A percentile compares a stretch with the other conserved stretches of the same genome.
These are phyloP conservation scores for Yamadazyma blattariae DNA, from an alignment of 1,139 yeast genomes.

Conservation along the genomic window DNA sequence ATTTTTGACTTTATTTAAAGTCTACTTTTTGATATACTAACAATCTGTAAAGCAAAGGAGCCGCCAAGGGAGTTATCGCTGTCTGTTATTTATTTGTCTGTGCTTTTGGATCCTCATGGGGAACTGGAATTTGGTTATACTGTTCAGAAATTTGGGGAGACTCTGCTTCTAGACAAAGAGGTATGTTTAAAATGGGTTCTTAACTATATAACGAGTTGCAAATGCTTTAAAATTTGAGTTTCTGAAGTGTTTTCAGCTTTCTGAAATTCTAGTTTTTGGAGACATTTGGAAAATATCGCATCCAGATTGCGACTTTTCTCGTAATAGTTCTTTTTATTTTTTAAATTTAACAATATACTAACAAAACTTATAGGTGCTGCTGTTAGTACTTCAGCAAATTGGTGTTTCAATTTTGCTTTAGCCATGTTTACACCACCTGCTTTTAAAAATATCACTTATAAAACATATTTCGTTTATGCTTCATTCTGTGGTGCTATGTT, in stretches of 20 bases:
- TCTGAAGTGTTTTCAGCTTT: too few species aligned
- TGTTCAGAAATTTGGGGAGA: conserved; percentile 56
- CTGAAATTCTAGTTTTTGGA: too few species aligned
- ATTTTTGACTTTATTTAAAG: too few species aligned
- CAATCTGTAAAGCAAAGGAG: conserved; percentile 33
- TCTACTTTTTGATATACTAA: too few species aligned
- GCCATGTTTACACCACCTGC: conserved; percentile 52
- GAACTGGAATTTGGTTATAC: conserved; percentile 59
- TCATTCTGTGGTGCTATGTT: conserved; percentile 52
- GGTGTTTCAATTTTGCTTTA: conserved; percentile 53
- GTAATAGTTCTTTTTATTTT: too few species aligned
- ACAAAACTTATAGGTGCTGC: too few species aligned
- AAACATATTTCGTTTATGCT: conserved; percentile 45
- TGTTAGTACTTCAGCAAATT: conserved; percentile 48
- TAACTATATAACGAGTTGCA: too few species aligned
- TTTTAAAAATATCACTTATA: conserved; percentile 46
- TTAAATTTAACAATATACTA: too few species aligned
- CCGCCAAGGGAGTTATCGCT: conserved; percentile 58
- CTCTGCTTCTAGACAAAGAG: conserved; percentile 55
- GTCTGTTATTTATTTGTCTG: conserved; percentile 55
- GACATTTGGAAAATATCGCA: too few species aligned
- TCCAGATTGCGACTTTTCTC: too few species aligned
- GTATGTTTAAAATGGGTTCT: too few species aligned
- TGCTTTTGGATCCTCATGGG: conserved; percentile 59
- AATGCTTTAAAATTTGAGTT: too few species aligned